Evolutionary conservation across 208 protist genomes (phyloP).

Genomic region (Blastocrithidia nonstop): DNA sequence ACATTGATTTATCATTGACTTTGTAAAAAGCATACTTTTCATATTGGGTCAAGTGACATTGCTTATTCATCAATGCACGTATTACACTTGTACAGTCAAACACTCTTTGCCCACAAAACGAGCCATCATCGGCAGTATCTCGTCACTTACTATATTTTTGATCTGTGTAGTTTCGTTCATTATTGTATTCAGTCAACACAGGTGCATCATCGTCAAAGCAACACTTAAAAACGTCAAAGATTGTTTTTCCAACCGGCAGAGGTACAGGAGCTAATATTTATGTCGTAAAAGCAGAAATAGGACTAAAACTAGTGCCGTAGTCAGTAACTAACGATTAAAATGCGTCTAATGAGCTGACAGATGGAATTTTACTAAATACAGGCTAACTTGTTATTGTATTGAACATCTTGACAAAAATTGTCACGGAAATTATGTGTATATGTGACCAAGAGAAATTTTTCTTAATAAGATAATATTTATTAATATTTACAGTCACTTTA

Average conservation of each 20-base stretch:
- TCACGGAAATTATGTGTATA: too few species aligned
- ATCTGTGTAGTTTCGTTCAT: conserved; percentile 21
- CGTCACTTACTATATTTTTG: conserved; percentile 40
- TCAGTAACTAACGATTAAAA: conserved; percentile 36
- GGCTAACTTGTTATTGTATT: neutral
- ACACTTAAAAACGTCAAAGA: conserved; percentile 40
- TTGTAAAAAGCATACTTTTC: conserved; percentile 47
- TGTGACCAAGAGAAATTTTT: too few species aligned
- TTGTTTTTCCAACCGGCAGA: conserved; percentile 17
- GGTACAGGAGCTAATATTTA: conserved; percentile 28
- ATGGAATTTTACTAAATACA: conserved; percentile 15
- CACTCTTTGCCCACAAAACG: conserved; percentile 30
- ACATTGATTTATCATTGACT: conserved; percentile 20
- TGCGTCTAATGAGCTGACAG: conserved; percentile 19
- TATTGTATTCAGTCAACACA: conserved; percentile 27
- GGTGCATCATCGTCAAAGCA: conserved; percentile 36
- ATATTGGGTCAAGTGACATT: conserved; percentile 35
- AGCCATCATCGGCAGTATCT: conserved; percentile 10
- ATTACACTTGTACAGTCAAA: conserved; percentile 38
- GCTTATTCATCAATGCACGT: conserved; percentile 34
- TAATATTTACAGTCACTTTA: too few species aligned
- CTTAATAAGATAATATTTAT: too few species aligned
- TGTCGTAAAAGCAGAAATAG: conserved; percentile 25
- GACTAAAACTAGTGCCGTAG: conserved; percentile 29
- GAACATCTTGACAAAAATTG: neutral